Percentiles rank a stretch among this genome's conserved stretches.
Evolutionary conservation across 2,329 filamentous ascomycete species (phyloP).

Genomic region (Orbilia brochopaga): DNA sequence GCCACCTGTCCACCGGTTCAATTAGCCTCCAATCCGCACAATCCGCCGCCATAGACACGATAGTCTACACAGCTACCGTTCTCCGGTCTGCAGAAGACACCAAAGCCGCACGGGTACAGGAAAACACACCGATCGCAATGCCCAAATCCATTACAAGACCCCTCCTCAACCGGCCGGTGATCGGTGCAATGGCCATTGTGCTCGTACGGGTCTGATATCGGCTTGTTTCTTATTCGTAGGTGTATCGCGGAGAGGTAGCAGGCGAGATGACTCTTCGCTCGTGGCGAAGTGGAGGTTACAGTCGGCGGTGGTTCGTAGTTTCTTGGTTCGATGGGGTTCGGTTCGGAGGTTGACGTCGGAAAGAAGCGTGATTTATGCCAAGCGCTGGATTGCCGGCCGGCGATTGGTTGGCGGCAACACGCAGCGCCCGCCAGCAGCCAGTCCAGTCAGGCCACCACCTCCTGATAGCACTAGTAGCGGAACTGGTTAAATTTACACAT

Average conservation of each 20-base stretch:
- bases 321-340: constrained; percentile 10
- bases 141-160: constrained; percentile 71
- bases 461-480: neutral
- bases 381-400: constrained; percentile 4
- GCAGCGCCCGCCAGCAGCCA: neutral
- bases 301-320: constrained; percentile 1
- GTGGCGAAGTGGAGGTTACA: neutral
- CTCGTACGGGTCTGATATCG: neutral
- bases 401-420: constrained; percentile 9
- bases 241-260: neutral
- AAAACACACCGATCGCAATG: constrained; percentile 68
- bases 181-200: constrained; percentile 54
- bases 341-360: constrained; percentile 2
- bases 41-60: neutral
- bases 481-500: neutral
- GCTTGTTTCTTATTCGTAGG: constrained; percentile 8
- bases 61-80: neutral
- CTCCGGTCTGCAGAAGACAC: too few species aligned
- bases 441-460: constrained; percentile 5
- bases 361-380: constrained; percentile 33
- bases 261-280: neutral
- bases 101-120: constrained; percentile 5
- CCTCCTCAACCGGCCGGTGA: constrained; percentile 64
- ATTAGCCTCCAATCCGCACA: neutral
- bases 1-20: constrained; percentile 12